A percentile compares a stretch with the other conserved stretches of the same genome.
phyloP scores from a whole-genome alignment of 305 asterid species.

The Petunia hybrid region DNA sequence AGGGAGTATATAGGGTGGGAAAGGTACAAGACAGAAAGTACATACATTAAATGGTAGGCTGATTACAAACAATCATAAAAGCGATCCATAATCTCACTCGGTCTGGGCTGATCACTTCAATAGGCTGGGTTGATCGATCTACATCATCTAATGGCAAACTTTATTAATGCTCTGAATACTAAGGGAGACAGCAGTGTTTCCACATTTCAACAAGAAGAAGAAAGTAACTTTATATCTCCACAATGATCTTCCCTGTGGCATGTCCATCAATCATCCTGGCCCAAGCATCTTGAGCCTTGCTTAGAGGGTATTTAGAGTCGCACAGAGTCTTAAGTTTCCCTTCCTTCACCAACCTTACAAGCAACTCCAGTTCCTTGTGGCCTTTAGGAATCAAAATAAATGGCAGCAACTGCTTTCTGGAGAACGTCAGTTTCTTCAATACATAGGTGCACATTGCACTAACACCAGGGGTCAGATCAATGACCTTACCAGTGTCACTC shows the following conservation, averaged over 20 bases:
- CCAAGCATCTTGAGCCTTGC: slow-evolving; percentile 42
- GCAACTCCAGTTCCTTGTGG: slow-evolving; percentile 45
- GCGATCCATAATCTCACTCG: too few relatives aligned
- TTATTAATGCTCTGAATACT: too few relatives aligned
- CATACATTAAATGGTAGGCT: too few relatives aligned
- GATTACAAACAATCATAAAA: too few relatives aligned
- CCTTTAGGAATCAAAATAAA: slow-evolving; percentile 45
- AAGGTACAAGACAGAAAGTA: too few relatives aligned
- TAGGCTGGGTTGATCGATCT: too few relatives aligned
- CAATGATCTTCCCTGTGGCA: slow-evolving; percentile 40
- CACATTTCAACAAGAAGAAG: too few relatives aligned
- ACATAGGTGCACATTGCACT: slow-evolving; percentile 60
- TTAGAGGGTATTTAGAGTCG: slow-evolving; percentile 37
- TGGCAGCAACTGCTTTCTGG: slow-evolving; percentile 61
- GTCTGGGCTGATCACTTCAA: too few relatives aligned
- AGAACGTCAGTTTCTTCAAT: slow-evolving; percentile 54
- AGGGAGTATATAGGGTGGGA: too few relatives aligned
- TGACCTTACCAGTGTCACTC: slow-evolving; percentile 59
- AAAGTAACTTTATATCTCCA: slow-evolving; percentile 22
- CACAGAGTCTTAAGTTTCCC: slow-evolving; percentile 37
- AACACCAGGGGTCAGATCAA: slow-evolving; percentile 66
- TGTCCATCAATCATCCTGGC: slow-evolving; percentile 41
- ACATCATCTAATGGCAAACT: too few relatives aligned
- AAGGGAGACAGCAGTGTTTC: too few relatives aligned
- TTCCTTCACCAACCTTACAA: slow-evolving; percentile 45